A percentile compares a stretch with the other conserved stretches of the same genome.
These are phyloP conservation scores for Mycena vitilis DNA, from an alignment of 768 basidiomycete species.

Conservation along the genomic window DNA sequence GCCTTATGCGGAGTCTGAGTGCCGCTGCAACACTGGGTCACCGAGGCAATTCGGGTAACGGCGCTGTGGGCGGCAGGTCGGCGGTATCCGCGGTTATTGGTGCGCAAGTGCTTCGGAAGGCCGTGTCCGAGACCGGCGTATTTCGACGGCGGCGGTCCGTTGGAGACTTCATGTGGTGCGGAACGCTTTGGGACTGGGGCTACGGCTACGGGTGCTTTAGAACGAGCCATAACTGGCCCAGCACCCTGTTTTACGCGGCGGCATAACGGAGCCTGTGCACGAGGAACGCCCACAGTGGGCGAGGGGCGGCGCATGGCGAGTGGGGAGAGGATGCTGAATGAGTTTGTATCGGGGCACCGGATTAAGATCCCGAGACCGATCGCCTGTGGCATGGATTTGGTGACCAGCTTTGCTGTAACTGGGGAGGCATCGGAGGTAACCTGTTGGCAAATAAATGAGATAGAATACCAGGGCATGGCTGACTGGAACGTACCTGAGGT, in stretches of 20 bases:
- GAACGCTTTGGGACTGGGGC: no score
- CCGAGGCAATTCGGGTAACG: not conserved
- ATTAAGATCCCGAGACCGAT: not conserved
- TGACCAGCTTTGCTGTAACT: no score
- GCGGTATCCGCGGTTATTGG: not conserved
- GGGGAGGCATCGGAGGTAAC: not conserved
- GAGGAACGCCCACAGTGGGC: not conserved
- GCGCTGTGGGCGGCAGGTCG: not conserved
- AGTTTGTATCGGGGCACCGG: not conserved
- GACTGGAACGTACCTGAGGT: not conserved
- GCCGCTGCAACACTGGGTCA: no score
- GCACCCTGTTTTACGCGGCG: not conserved
- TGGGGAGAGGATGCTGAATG: not conserved
- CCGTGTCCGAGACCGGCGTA: conserved; percentile 3
- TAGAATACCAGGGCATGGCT: no score
- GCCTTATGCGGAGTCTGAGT: no score
- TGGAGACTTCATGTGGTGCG: not conserved
- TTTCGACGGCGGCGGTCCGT: not conserved
- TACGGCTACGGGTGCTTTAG: no score
- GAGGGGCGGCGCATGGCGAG: not conserved
- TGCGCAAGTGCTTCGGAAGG: not conserved
- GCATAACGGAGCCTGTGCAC: not conserved
- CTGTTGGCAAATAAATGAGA: not conserved
- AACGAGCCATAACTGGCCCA: not conserved
- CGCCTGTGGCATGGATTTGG: not conserved